These are phyloP conservation scores for Gaertneriomyces sp. DNA, from an alignment of 192 early-diverging fungal genomes.

Conservation along the genomic window DNA sequence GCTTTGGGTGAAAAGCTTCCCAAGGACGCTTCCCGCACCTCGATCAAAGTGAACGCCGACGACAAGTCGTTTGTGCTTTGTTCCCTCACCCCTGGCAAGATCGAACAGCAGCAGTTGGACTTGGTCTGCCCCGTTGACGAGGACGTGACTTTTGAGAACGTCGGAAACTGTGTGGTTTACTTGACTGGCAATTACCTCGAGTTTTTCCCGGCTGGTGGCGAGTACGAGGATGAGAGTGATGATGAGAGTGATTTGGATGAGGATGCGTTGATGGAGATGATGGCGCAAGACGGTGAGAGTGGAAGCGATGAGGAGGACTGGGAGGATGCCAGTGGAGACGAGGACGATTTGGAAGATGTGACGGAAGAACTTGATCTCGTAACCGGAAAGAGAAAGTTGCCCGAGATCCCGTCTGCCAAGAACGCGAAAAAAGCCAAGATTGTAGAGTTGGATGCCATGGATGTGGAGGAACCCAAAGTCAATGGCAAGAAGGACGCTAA, in stretches of 20 bases:
- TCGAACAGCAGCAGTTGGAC: slow-evolving; percentile 77
- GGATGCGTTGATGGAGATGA: slow-evolving; percentile 21
- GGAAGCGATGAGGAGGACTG: slow-evolving; percentile 39
- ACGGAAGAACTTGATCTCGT: slow-evolving; percentile 42
- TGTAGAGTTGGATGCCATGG: slow-evolving; percentile 28
- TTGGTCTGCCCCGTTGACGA: slow-evolving; percentile 52
- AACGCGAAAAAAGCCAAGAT: slow-evolving; percentile 44
- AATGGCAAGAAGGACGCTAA: slow-evolving; percentile 28
- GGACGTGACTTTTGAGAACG: slow-evolving; percentile 72
- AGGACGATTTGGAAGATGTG: slow-evolving; percentile 41
- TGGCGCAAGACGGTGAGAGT: slow-evolving; percentile 33
- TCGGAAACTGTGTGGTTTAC: slow-evolving; percentile 65
- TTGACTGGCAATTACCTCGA: slow-evolving; percentile 71
- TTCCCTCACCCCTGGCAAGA: slow-evolving; percentile 70
- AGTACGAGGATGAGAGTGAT: slow-evolving; percentile 46
- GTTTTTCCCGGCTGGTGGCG: slow-evolving; percentile 3
- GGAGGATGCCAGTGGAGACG: slow-evolving; percentile 44
- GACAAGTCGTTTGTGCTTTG: slow-evolving; percentile 75
- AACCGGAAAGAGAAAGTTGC: slow-evolving; percentile 30
- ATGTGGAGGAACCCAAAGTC: background rate
- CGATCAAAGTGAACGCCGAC: slow-evolving; percentile 66
- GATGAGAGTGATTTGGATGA: slow-evolving; percentile 44
- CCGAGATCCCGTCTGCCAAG: slow-evolving; percentile 4
- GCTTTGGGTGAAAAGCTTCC: slow-evolving; percentile 58
- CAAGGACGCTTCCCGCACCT: slow-evolving; percentile 54